Conservation (phyloP, 306 rosid genomes). For the Quercus glauca region DNA sequence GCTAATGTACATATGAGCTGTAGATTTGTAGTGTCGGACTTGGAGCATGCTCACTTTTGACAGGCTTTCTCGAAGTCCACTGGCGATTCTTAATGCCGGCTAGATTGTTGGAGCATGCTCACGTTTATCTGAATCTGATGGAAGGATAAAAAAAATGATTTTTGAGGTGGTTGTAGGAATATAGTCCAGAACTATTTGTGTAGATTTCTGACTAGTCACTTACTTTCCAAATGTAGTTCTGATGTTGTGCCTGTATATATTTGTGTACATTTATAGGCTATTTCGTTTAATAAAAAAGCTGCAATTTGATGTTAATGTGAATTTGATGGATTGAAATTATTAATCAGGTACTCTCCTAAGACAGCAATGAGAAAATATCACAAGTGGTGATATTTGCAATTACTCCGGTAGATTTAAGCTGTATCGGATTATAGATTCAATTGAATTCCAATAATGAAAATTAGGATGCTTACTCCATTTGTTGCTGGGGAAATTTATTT, state of each 20-base stretch:
- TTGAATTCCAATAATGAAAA: not conserved
- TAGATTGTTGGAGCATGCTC: too few species aligned
- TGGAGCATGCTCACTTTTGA: not conserved
- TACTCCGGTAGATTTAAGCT: not conserved
- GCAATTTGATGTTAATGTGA: not conserved
- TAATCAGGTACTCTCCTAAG: not conserved
- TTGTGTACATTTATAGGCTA: not conserved
- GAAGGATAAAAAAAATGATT: not conserved
- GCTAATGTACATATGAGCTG: constrained; percentile 2
- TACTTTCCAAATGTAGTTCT: not conserved
- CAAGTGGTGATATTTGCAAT: not conserved
- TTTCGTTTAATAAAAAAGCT: not conserved
- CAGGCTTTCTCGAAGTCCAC: not conserved
- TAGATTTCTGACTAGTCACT: not conserved
- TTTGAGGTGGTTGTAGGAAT: not conserved
- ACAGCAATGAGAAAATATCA: not conserved
- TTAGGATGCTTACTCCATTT: not conserved
- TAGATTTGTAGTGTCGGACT: not conserved
- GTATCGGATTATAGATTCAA: not conserved
- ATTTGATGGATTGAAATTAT: not conserved
- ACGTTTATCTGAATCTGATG: not conserved
- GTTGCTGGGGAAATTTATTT: not conserved
- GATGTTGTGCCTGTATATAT: constrained; percentile 9
- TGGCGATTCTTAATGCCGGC: not conserved
- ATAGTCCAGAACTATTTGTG: not conserved